Conservation (phyloP, 2,329 filamentous ascomycete species). For the Coniochaeta sp. region DNA sequence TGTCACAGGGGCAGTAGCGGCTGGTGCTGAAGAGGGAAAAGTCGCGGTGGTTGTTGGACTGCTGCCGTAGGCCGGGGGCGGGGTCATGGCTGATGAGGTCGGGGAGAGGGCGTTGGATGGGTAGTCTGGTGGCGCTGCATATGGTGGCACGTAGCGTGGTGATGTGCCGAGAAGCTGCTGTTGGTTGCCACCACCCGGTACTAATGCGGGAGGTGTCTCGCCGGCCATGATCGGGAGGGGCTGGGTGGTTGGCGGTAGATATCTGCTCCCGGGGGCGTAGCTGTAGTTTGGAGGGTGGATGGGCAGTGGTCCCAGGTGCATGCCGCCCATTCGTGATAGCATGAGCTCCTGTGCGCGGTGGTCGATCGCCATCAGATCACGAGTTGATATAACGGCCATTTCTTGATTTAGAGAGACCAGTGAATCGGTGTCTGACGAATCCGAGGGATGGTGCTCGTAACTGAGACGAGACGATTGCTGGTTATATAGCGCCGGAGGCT, state of each 20-base stretch:
- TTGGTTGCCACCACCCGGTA: conserved; percentile 16
- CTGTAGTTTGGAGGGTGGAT: conserved; percentile 25
- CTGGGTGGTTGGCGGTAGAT: conserved; percentile 26
- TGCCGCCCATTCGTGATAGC: conserved; percentile 30
- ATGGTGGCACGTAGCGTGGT: conserved; percentile 31
- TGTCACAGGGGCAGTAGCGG: conserved; percentile 10
- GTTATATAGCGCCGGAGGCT: conserved; percentile 8
- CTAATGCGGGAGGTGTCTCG: conserved; percentile 1
- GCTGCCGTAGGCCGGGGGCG: conserved; percentile 26
- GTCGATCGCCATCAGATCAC: conserved; percentile 44
- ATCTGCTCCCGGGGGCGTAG: conserved; percentile 26
- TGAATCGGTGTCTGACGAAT: conserved; percentile 25
- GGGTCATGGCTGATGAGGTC: conserved; percentile 11
- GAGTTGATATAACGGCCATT: conserved; percentile 46
- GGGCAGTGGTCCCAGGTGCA: conserved; percentile 29
- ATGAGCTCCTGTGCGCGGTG: conserved; percentile 29
- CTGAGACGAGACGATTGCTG: conserved; percentile 7
- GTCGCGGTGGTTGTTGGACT: conserved; percentile 21
- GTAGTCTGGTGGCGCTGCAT: conserved; percentile 20
- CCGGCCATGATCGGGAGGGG: conserved; percentile 19
- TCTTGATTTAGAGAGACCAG: conserved; percentile 23
- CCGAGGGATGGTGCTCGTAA: conserved; percentile 25
- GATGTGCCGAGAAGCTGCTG: conserved; percentile 25
- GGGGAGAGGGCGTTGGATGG: conserved; percentile 7
- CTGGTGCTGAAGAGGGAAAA: conserved; percentile 18